Percentiles rank a stretch among this genome's conserved stretches.
phyloP scores from a whole-genome alignment of 2,329 filamentous ascomycete genomes.

The Penicillium capsulatum region DNA sequence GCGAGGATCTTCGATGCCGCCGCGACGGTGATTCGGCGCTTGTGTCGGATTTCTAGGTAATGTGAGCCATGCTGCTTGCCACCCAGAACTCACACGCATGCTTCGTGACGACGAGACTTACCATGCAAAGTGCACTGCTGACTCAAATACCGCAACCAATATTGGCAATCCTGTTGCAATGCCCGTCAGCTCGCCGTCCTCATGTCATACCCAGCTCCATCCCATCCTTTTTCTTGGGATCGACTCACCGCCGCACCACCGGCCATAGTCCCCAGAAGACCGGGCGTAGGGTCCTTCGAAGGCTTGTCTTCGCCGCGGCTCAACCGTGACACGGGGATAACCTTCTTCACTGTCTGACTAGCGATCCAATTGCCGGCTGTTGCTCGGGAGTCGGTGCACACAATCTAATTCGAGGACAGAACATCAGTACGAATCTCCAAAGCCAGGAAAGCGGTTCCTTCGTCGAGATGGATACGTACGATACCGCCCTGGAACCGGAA shows the following conservation, averaged over 20 bases:
- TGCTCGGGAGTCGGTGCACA: constrained; percentile 94
- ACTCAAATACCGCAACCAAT: constrained; percentile 97
- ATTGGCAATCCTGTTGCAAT: constrained; percentile 82
- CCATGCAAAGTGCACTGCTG: constrained; percentile 98
- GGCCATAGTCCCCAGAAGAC: constrained; percentile 92
- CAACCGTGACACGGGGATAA: constrained; percentile 58
- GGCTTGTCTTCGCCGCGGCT: constrained; percentile 38
- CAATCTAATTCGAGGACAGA: constrained; percentile 54
- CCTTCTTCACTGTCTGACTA: constrained; percentile 99
- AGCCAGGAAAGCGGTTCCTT: not conserved
- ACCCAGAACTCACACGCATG: not conserved
- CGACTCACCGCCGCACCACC: constrained; percentile 79
- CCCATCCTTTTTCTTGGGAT: not conserved
- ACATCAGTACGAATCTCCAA: not conserved
- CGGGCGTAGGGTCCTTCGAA: constrained; percentile 32
- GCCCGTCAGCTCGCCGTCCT: constrained; percentile 12
- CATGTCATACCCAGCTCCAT: not conserved
- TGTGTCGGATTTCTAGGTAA: constrained; percentile 78
- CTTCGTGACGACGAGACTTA: constrained; percentile 15
- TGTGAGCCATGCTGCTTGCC: constrained; percentile 3
- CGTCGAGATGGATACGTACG: constrained; percentile 30
- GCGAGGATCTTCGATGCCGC: constrained; percentile 97
- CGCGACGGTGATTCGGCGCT: constrained; percentile 95
- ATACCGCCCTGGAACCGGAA: constrained; percentile 99
- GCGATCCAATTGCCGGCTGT: constrained; percentile 99